A percentile compares a stretch with the other conserved stretches of the same genome.
phyloP scores from a whole-genome alignment of 805 yeast species.

The Lachancea nothofagi region DNA sequence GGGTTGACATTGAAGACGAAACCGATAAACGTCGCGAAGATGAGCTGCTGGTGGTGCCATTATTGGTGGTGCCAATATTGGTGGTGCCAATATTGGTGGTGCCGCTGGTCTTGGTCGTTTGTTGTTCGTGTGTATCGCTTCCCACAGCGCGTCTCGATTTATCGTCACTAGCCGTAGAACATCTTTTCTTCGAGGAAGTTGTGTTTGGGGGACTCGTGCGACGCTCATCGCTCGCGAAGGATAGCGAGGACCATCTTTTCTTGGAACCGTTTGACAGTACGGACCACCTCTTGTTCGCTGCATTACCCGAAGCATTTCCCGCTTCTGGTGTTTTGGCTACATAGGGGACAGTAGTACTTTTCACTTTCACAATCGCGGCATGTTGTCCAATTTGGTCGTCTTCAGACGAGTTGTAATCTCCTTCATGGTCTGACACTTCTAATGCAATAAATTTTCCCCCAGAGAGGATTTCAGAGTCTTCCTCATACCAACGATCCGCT shows the following conservation, averaged over 20 bases:
- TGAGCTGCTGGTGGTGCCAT: neutral
- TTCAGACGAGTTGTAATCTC: slow-evolving; percentile 20
- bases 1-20: slow-evolving; percentile 8
- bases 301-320: neutral
- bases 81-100: neutral
- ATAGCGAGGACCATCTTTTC: slow-evolving; percentile 31
- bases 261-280: slow-evolving; percentile 28
- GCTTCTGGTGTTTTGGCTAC: neutral
- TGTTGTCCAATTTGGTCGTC: slow-evolving; percentile 3
- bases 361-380: neutral
- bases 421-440: slow-evolving; percentile 30
- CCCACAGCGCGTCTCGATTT: neutral
- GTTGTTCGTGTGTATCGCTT: neutral
- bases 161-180: slow-evolving; percentile 8
- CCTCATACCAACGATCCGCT: slow-evolving; percentile 27
- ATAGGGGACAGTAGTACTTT: neutral
- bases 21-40: slow-evolving; percentile 4
- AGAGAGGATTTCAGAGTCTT: slow-evolving; percentile 13
- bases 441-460: slow-evolving; percentile 28
- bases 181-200: slow-evolving; percentile 3
- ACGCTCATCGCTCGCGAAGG: slow-evolving; percentile 16
- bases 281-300: slow-evolving; percentile 25
- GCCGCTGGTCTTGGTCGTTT: neutral
- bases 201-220: slow-evolving; percentile 4
- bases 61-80: neutral